Conservation (phyloP, 345 rosid species). For the Capsella bursapastoris region DNA sequence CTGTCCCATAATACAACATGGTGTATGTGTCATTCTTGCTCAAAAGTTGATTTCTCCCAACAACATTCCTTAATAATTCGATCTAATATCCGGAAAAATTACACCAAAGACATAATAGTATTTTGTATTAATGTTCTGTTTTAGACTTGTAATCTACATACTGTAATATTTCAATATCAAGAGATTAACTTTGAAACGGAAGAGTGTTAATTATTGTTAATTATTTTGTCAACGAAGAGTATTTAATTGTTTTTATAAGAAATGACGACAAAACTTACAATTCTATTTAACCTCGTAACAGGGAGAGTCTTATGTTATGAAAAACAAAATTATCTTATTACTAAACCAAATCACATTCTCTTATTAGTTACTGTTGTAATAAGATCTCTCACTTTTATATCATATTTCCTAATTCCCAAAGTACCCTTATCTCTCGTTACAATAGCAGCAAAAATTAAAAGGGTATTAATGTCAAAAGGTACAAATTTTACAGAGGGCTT, state of each 20-base stretch:
- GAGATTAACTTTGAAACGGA: not conserved
- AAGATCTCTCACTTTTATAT: not conserved
- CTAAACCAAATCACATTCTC: not conserved
- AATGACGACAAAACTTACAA: not conserved
- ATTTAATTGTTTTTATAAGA: not conserved
- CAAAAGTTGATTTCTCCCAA: not conserved
- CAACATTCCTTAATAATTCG: not conserved
- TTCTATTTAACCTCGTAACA: not conserved
- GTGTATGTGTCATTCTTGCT: not conserved
- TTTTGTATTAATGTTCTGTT: no score
- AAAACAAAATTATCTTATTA: slow-evolving; percentile 2
- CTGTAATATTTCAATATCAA: not conserved
- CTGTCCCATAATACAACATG: not conserved
- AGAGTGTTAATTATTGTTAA: not conserved
- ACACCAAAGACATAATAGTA: no score
- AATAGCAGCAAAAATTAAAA: not conserved
- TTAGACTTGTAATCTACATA: not conserved
- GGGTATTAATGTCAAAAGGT: not conserved
- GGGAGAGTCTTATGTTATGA: not conserved
- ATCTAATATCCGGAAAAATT: no score
- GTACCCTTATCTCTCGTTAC: not conserved
- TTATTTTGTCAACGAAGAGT: not conserved
- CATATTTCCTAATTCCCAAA: not conserved
- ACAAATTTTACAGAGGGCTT: slow-evolving; percentile 18
- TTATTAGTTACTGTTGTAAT: not conserved